Evolutionary conservation across 352 stramenopile genomes (phyloP), one percentile per base, ranked within the genome.

Genomic region (Pythium inflatum): DNA sequence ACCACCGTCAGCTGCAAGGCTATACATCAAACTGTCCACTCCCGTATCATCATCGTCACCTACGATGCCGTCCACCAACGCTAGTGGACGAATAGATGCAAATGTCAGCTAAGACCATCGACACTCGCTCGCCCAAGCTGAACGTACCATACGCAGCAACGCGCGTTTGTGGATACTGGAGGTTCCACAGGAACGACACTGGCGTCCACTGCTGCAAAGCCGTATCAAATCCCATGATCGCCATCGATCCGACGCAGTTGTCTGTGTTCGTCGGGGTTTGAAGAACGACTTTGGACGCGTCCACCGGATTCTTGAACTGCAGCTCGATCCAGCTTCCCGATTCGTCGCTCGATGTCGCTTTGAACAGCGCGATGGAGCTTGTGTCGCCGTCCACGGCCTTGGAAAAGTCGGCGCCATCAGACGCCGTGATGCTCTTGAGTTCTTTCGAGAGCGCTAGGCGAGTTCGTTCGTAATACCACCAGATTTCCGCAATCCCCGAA

Each of bases 11-110:
- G 31, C 27, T 12, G 50, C n/a, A n/a, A 73, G 67, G 0, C 40
- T 16, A 27, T 76, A 79, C 16, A 46, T 70, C 18, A 77, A 45
- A 33, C 46, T 72, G 13, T 55, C 68, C 3, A 45, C 59, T 12
- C 62, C 62, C 3, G 58, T 56, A 22, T 80, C 73, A 24, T 80
- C 69, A 51, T 80, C 73, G 53, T 80, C 73, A 7, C 27, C 69
- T 0, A 67, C 2, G 0, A 80, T 48, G 27, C 18, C 28, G 34
- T 78, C 62, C 24, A 58, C 30, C 12, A 20, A 30, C 25, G 66
- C 71, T 78, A 38, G 18, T 22, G 48, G 22, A n/a, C n/a, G n/a
- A n/a, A n/a, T n/a, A n/a, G n/a, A n/a, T n/a, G n/a, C n/a, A 49
- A 24, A 49, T 6, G 41, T n/a, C 40, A 20, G n/a, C n/a, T n/a